Evolutionary conservation across 1,284 basidiomycete genomes (phyloP), one percentile per base, ranked within the genome.

Genomic region (Ustanciosporium gigantosporum): DNA sequence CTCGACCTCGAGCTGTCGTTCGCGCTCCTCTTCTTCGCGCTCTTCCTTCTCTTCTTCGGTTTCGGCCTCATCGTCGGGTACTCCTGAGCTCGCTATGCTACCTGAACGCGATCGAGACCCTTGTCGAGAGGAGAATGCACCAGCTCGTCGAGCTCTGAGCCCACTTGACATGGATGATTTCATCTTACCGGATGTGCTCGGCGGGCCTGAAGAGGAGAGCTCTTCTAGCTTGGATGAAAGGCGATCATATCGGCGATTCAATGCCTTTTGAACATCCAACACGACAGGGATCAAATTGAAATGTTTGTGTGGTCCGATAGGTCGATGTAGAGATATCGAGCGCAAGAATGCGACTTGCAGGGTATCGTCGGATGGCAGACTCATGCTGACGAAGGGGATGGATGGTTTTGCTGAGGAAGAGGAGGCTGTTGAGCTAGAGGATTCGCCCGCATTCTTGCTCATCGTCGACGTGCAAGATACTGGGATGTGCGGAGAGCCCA

Each of bases 251-350:
- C 50, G 56, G 2, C 13, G 15, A 25, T 66, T 57, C 37, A 60
- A 53, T 13, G 59, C 60, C 14, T 45, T 57, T 36, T 66, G 59
- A 0, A 52, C 59, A 44, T 61, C 64, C 20, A 40, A 25, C 20
- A 74, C 20, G 31, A 73, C 44, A 6, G 68, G 46, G 3, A 74
- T 44, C 52, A 70, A 53, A 39, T 73, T 64, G 48, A 74, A 73
- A 20, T 74, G 72, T 31, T 64, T 49, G 46, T 74, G 68, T n/a
- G 55, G 49, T 5, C 72, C 72, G 6, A 74, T 34, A 14, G 72
- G 72, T 5, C 70, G 53, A 34, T 57, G 64, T 16, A 51, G 29
- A 13, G 69, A 58, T 27, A 74, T 53, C 34, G 60, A 52, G 21
- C 66, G 62, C 16, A 74, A 47, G 24, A 74, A 66, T n/a, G 71